Percentiles rank a stretch among this genome's conserved stretches.
Evolutionary conservation across 2,329 filamentous ascomycete genomes (phyloP).

Genomic region (Ascochyta rabiei): DNA sequence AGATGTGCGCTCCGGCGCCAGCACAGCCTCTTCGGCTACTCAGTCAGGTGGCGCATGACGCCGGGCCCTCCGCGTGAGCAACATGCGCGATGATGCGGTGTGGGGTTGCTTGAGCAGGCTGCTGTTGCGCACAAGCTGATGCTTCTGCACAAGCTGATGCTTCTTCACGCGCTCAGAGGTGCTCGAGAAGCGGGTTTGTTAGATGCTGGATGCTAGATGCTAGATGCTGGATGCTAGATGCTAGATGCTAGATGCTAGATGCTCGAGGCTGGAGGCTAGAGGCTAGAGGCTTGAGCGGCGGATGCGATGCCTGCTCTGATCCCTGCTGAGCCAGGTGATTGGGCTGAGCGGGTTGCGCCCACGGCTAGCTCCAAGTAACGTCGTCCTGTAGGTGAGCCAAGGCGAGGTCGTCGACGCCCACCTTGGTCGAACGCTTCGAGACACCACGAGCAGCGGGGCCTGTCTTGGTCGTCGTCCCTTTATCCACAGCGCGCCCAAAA

Average conservation of each 20-base stretch:
- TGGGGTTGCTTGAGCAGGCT: constrained; percentile 23
- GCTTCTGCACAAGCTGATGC: constrained; percentile 38
- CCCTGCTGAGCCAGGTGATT: constrained; percentile 44
- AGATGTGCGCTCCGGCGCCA: constrained; percentile 34
- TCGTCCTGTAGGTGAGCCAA: constrained; percentile 47
- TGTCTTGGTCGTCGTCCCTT: constrained; percentile 19
- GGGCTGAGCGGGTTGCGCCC: constrained; percentile 38
- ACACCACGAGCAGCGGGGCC: constrained; percentile 24
- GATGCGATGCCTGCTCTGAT: constrained; percentile 35
- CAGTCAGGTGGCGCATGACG: constrained; percentile 24
- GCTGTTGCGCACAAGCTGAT: constrained; percentile 14
- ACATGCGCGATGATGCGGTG: constrained; percentile 12
- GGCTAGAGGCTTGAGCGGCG: constrained; percentile 23
- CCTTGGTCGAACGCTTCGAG: constrained; percentile 29
- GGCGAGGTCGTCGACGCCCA: constrained; percentile 41
- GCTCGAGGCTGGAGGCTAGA: too few relatives aligned
- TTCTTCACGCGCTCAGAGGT: constrained; percentile 46
- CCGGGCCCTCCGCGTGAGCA: constrained; percentile 15
- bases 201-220: too few relatives aligned
- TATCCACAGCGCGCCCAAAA: constrained; percentile 32
- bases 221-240: too few relatives aligned
- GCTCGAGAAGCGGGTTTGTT: too few relatives aligned
- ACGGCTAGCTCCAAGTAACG: constrained; percentile 48
- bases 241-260: too few relatives aligned
- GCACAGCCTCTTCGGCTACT: constrained; percentile 34